Evolutionary conservation across 148 eudicot species (phyloP).

Genomic region (Pharnaceum exiguum): DNA sequence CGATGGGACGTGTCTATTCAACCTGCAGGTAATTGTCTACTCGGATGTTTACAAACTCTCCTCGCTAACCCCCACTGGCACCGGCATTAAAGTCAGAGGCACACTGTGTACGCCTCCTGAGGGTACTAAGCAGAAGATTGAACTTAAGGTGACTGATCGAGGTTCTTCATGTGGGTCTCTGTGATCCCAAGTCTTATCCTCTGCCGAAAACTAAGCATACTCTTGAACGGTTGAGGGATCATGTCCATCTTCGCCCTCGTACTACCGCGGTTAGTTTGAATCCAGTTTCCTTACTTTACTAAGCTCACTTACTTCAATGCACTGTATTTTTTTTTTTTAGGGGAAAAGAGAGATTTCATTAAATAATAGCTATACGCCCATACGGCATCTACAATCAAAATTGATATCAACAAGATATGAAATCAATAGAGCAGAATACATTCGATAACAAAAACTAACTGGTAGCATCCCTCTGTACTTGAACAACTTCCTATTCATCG

Average conservation of each 20-base stretch:
- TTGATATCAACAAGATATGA: too few relatives aligned
- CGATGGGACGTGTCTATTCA: slow-evolving; percentile 74
- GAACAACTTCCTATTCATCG: too few relatives aligned
- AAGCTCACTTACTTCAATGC: too few relatives aligned
- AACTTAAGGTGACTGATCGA: slow-evolving; percentile 47
- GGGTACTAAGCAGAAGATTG: slow-evolving; percentile 57
- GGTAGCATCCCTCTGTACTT: too few relatives aligned
- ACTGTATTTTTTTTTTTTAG: neutral
- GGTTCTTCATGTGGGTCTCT: slow-evolving; percentile 52
- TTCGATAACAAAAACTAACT: too few relatives aligned
- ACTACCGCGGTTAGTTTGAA: slow-evolving; percentile 55
- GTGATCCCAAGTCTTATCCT: slow-evolving; percentile 75
- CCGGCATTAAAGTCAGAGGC: slow-evolving; percentile 56
- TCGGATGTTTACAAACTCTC: slow-evolving; percentile 30
- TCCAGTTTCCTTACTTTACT: neutral
- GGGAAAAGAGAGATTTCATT: too few relatives aligned
- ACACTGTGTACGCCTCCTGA: slow-evolving; percentile 56
- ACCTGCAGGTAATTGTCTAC: slow-evolving; percentile 68
- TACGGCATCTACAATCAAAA: too few relatives aligned
- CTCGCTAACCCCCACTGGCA: slow-evolving; percentile 48
- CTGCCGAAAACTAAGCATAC: slow-evolving; percentile 71
- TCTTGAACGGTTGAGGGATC: slow-evolving; percentile 70
- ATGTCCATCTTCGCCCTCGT: slow-evolving; percentile 72
- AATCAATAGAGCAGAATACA: too few relatives aligned
- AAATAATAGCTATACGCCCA: too few relatives aligned